Conservation (phyloP, 768 basidiomycete genomes). For the Cubamyces lactineus region DNA sequence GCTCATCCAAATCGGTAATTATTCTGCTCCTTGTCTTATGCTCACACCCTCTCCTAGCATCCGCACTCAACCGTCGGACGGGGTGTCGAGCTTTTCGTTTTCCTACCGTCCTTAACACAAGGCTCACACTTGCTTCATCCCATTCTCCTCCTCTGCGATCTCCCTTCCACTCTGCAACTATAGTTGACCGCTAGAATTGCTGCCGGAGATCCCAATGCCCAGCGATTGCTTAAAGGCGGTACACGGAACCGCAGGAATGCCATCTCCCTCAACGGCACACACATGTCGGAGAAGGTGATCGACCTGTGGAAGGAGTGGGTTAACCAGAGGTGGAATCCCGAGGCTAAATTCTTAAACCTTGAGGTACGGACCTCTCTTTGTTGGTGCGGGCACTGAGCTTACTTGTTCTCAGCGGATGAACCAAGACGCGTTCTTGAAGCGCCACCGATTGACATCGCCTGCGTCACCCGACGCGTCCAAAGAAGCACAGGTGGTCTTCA, state of each 20-base stretch:
- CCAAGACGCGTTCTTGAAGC: slow-evolving; percentile 76
- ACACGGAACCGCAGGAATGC: slow-evolving; percentile 69
- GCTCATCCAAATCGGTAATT: slow-evolving; percentile 66
- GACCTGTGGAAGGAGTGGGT: slow-evolving; percentile 82
- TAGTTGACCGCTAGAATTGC: slow-evolving; percentile 48
- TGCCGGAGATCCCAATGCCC: slow-evolving; percentile 41
- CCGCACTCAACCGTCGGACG: slow-evolving; percentile 20
- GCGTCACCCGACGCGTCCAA: slow-evolving; percentile 62
- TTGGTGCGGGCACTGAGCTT: background rate
- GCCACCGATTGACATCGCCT: slow-evolving; percentile 70
- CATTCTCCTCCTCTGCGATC: slow-evolving; percentile 33
- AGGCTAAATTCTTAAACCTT: slow-evolving; percentile 74
- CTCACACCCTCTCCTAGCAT: slow-evolving; percentile 28
- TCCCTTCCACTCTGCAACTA: slow-evolving; percentile 30
- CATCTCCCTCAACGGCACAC: slow-evolving; percentile 35
- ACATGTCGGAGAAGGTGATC: slow-evolving; percentile 44
- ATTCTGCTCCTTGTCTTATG: slow-evolving; percentile 41
- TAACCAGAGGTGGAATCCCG: slow-evolving; percentile 69
- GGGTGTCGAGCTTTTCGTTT: slow-evolving; percentile 30
- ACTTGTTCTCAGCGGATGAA: slow-evolving; percentile 62
- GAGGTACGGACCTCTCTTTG: slow-evolving; percentile 58
- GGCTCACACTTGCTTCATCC: slow-evolving; percentile 45
- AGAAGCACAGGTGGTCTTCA: slow-evolving; percentile 86
- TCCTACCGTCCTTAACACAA: slow-evolving; percentile 38
- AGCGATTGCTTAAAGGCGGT: slow-evolving; percentile 11